phyloP scores from a whole-genome alignment of 2,329 filamentous ascomycete species.

The Diaporthe vaccinii region DNA sequence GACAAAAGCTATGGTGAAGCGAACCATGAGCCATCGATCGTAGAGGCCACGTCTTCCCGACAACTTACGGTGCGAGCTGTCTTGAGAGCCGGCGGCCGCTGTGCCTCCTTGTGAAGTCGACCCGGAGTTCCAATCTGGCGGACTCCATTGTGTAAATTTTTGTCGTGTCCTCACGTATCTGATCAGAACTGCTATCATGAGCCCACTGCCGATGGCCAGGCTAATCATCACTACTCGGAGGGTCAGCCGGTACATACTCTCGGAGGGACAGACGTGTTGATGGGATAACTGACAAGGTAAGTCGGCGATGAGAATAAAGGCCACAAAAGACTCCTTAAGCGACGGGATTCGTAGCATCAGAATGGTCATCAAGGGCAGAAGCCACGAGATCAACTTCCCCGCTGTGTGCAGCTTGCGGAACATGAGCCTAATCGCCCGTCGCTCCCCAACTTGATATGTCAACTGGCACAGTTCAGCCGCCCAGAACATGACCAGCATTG shows the following conservation, averaged over 20 bases:
- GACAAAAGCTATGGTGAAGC: slow-evolving; percentile 47
- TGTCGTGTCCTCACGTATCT: slow-evolving; percentile 45
- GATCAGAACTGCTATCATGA: slow-evolving; percentile 45
- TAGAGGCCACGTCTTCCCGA: slow-evolving; percentile 42
- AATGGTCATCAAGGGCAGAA: slow-evolving; percentile 44
- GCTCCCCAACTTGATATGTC: slow-evolving; percentile 43
- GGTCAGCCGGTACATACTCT: neutral
- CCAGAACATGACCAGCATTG: slow-evolving; percentile 46
- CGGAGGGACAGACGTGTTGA: neutral
- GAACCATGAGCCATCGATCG: slow-evolving; percentile 48
- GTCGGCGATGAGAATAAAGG: slow-evolving; percentile 43
- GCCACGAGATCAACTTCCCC: slow-evolving; percentile 43
- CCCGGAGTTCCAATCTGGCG: slow-evolving; percentile 33
- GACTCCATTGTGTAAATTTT: slow-evolving; percentile 46
- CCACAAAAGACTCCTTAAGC: slow-evolving; percentile 36
- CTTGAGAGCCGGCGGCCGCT: slow-evolving; percentile 11
- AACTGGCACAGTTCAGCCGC: slow-evolving; percentile 34
- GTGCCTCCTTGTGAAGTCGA: slow-evolving; percentile 32
- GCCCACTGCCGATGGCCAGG: slow-evolving; percentile 44
- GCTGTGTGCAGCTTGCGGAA: slow-evolving; percentile 43
- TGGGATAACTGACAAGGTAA: slow-evolving; percentile 43
- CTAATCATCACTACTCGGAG: slow-evolving; percentile 43
- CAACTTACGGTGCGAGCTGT: neutral
- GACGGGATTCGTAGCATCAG: slow-evolving; percentile 41
- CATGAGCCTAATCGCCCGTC: slow-evolving; percentile 35